phyloP scores from a whole-genome alignment of 257 asterid genomes.

The Anisodus acutangulus region DNA sequence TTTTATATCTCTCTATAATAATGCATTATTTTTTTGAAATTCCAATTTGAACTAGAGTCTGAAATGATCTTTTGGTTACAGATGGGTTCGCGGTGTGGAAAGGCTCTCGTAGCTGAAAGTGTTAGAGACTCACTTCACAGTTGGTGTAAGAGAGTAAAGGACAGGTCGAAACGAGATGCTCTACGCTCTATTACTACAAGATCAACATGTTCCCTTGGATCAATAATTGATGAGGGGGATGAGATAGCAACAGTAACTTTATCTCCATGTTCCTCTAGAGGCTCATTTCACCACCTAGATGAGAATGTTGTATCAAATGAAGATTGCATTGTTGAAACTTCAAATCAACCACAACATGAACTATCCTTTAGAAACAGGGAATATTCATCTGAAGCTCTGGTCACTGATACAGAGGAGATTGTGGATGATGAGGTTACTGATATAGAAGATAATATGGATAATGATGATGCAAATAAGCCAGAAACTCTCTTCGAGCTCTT shows the following conservation, averaged over 20 bases:
- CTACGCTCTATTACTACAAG: slow-evolving; percentile 69
- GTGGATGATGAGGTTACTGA: slow-evolving; percentile 25
- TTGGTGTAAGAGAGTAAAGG: slow-evolving; percentile 92
- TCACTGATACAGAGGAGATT: slow-evolving; percentile 33
- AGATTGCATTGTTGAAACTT: slow-evolving; percentile 31
- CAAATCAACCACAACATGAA: slow-evolving; percentile 32
- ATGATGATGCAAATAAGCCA: slow-evolving; percentile 23
- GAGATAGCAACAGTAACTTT: slow-evolving; percentile 69
- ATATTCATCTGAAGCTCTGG: slow-evolving; percentile 33
- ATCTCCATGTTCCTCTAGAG: slow-evolving; percentile 65
- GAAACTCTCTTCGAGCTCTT: slow-evolving; percentile 64
- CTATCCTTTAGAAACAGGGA: slow-evolving; percentile 43
- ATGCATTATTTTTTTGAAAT: neutral
- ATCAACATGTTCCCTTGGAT: slow-evolving; percentile 66
- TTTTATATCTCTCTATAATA: slow-evolving; percentile 31
- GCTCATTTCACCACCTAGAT: slow-evolving; percentile 47
- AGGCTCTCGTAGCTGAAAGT: slow-evolving; percentile 85
- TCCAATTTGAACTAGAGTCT: slow-evolving; percentile 10
- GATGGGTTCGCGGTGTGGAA: slow-evolving; percentile 89
- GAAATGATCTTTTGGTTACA: slow-evolving; percentile 23
- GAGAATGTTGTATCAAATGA: slow-evolving; percentile 32
- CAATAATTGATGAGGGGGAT: slow-evolving; percentile 65
- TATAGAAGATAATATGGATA: neutral
- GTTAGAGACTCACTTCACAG: slow-evolving; percentile 83
- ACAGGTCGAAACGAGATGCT: slow-evolving; percentile 55